phyloP scores from a whole-genome alignment of 495 filamentous ascomycete genomes.

The Talaromyces borbonicus region DNA sequence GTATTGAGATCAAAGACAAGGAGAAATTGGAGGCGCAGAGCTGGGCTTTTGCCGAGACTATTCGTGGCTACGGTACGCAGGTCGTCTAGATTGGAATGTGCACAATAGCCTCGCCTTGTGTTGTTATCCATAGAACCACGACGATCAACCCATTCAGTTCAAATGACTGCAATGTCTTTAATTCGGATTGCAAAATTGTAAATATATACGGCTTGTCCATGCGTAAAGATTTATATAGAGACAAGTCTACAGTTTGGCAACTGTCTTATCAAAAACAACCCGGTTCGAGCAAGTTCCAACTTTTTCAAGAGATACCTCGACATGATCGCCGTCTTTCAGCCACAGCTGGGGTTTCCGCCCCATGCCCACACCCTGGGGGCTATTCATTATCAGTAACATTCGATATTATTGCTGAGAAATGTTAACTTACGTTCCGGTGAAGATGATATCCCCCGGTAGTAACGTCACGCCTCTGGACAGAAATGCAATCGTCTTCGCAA shows the following conservation, averaged over 20 bases:
- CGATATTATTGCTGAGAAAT: neutral
- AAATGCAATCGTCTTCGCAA: conserved; percentile 64
- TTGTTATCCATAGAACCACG: no score
- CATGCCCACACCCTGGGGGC: conserved; percentile 71
- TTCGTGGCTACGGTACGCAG: conserved; percentile 69
- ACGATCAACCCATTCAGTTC: no score
- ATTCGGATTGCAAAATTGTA: no score
- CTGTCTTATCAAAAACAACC: conserved; percentile 51
- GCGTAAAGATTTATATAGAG: conserved; percentile 2
- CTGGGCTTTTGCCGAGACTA: conserved; percentile 92
- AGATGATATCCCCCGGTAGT: conserved; percentile 71
- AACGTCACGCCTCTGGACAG: conserved; percentile 70
- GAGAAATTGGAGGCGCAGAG: conserved; percentile 75
- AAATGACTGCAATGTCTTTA: no score
- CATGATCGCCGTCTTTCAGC: conserved; percentile 72
- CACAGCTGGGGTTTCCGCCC: conserved; percentile 62
- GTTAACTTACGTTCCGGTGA: conserved; percentile 67
- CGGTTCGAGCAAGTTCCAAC: conserved; percentile 64
- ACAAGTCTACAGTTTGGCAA: conserved; percentile 38
- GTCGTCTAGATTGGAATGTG: no score
- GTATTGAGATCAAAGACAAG: conserved; percentile 69
- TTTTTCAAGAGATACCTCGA: conserved; percentile 62
- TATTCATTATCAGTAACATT: conserved; percentile 17
- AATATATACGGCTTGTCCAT: neutral
- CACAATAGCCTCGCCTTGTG: no score